Conservation (phyloP, 2,329 filamentous ascomycete genomes). For the Xylariaceae sp. region DNA sequence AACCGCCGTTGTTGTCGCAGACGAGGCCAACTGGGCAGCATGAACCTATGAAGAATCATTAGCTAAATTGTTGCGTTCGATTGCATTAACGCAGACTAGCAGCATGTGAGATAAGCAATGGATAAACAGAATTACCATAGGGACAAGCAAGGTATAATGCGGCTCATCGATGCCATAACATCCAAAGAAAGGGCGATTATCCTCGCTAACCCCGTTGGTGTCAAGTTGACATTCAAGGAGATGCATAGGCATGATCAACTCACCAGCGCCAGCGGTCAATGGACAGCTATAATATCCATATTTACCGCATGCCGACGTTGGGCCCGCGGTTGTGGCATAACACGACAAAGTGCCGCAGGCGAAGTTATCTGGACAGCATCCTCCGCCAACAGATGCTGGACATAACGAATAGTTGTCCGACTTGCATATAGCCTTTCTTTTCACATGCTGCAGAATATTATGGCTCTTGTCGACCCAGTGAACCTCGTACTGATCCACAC, state of each 20-base stretch:
- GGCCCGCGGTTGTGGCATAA: constrained; percentile 52
- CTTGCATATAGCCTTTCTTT: constrained; percentile 36
- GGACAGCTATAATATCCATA: constrained; percentile 51
- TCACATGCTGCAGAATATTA: constrained; percentile 31
- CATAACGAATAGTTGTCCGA: constrained; percentile 32
- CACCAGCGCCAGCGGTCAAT: constrained; percentile 42
- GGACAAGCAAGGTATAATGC: background rate
- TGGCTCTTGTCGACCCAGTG: constrained; percentile 36
- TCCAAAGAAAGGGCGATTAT: background rate
- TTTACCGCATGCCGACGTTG: constrained; percentile 45
- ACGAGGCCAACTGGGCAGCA: constrained; percentile 54
- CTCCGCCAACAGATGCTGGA: constrained; percentile 43
- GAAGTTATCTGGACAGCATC: constrained; percentile 56
- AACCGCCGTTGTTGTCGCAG: constrained; percentile 49
- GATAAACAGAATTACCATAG: too few relatives aligned
- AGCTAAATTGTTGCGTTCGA: background rate
- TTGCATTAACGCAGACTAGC: background rate
- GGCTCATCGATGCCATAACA: constrained; percentile 6
- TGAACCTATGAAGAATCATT: constrained; percentile 41
- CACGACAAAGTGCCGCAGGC: constrained; percentile 55
- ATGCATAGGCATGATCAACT: constrained; percentile 13
- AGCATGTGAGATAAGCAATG: too few relatives aligned
- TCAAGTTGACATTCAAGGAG: background rate
- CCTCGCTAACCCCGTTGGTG: background rate
- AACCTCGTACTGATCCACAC: constrained; percentile 30